phyloP scores from a whole-genome alignment of 768 basidiomycete genomes.

The Calocybe gangraenosa region DNA sequence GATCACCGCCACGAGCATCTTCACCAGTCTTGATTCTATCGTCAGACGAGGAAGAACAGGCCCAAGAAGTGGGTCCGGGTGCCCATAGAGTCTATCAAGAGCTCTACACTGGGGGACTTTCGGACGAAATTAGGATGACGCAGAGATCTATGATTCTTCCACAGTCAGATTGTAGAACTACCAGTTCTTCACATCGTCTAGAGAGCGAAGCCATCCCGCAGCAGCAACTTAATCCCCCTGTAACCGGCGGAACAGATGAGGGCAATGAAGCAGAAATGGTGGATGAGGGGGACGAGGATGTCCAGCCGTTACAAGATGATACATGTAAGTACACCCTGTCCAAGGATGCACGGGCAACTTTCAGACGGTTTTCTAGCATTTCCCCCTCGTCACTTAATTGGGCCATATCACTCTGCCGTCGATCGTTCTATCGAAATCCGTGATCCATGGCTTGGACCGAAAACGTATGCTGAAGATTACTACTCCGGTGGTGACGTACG shows the following conservation, averaged over 20 bases:
- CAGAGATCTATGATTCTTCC: background rate
- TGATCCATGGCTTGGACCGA: constrained; percentile 31
- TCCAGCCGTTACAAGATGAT: constrained; percentile 28
- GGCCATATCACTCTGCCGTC: constrained; percentile 8
- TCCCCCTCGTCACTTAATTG: constrained; percentile 18
- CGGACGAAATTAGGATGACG: constrained; percentile 9
- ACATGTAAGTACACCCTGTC: constrained; percentile 21
- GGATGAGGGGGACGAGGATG: constrained; percentile 21
- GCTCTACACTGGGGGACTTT: constrained; percentile 9
- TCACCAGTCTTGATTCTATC: constrained; percentile 18
- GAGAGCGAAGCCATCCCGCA: background rate
- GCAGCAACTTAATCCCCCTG: background rate
- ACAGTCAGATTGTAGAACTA: background rate
- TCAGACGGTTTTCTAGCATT: constrained; percentile 5
- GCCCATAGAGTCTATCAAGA: constrained; percentile 11
- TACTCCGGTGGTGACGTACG: constrained; percentile 27
- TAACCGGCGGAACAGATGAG: constrained; percentile 5
- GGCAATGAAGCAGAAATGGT: constrained; percentile 9
- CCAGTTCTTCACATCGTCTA: constrained; percentile 4
- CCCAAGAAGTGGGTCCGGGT: background rate
- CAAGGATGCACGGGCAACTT: background rate
- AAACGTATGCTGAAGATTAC: constrained; percentile 31
- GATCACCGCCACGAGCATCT: constrained; percentile 6
- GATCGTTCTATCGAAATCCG: constrained; percentile 23
- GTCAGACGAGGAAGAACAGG: constrained; percentile 23